Evolutionary conservation across 495 filamentous ascomycete genomes (phyloP).

Genomic region (Bacidia gigantensis): DNA sequence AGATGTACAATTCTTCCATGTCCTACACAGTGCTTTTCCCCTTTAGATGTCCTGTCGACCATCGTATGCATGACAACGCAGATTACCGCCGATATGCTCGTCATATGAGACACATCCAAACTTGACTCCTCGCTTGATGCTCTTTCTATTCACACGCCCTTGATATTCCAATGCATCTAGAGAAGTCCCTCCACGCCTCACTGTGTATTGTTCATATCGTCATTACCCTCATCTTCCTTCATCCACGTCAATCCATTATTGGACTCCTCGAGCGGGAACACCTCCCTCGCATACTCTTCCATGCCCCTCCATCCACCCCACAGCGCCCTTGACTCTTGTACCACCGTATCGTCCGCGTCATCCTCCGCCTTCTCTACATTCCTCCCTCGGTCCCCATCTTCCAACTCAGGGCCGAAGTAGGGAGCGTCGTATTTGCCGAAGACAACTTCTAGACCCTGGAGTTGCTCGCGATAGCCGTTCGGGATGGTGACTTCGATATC

Average conservation of each 20-base stretch:
- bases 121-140: neutral
- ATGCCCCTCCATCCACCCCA: slow-evolving; percentile 88
- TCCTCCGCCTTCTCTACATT: slow-evolving; percentile 16
- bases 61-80: neutral
- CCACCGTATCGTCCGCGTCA: slow-evolving; percentile 49
- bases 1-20: too few species aligned
- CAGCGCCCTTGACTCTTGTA: slow-evolving; percentile 57
- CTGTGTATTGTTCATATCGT: too few species aligned
- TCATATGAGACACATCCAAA: neutral
- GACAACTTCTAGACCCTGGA: slow-evolving; percentile 52
- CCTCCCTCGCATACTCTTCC: slow-evolving; percentile 91
- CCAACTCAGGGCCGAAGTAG: slow-evolving; percentile 54
- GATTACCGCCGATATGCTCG: neutral
- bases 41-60: neutral
- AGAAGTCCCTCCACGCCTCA: too few species aligned
- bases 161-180: too few species aligned
- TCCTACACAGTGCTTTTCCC: too few species aligned
- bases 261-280: slow-evolving; percentile 86
- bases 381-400: slow-evolving; percentile 26
- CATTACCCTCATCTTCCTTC: slow-evolving; percentile 22
- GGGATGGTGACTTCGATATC: slow-evolving; percentile 79
- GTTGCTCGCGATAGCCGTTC: slow-evolving; percentile 76
- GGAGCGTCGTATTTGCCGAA: slow-evolving; percentile 49
- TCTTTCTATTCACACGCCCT: neutral
- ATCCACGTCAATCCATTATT: slow-evolving; percentile 92